These are phyloP conservation scores for Ascobolus immersus DNA, from an alignment of 495 filamentous ascomycete species.

Conservation along the genomic window DNA sequence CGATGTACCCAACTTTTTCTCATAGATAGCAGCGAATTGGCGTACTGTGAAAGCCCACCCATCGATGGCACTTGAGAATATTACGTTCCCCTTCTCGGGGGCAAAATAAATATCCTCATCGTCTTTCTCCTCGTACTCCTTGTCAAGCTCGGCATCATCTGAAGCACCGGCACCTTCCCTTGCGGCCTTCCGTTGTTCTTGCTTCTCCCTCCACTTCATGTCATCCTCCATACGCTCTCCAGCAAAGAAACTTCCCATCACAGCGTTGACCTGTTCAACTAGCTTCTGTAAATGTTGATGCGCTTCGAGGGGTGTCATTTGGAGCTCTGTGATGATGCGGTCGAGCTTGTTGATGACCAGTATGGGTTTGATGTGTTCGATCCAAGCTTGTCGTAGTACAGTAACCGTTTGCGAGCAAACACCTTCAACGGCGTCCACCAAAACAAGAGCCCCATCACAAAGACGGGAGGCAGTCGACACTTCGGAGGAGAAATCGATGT, in stretches of 20 bases:
- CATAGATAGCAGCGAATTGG: conserved; percentile 81
- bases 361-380: conserved; percentile 80
- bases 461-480: conserved; percentile 86
- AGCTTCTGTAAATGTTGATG: conserved; percentile 74
- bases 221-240: conserved; percentile 98
- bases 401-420: conserved; percentile 98
- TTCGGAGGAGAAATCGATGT: conserved; percentile 97
- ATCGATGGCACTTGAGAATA: conserved; percentile 90
- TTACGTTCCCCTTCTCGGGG: conserved; percentile 94
- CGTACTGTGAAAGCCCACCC: conserved; percentile 94
- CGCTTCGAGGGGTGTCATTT: conserved; percentile 73
- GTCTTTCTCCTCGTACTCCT: conserved; percentile 69
- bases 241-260: conserved; percentile 92
- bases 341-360: conserved; percentile 98
- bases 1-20: conserved; percentile 93
- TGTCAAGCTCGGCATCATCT: conserved; percentile 26
- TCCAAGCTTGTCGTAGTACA: conserved; percentile 83
- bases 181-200: conserved; percentile 34
- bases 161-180: conserved; percentile 23
- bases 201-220: conserved; percentile 90
- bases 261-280: conserved; percentile 86
- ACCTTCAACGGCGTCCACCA: conserved; percentile 95
- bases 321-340: conserved; percentile 70
- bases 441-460: conserved; percentile 79
- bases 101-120: conserved; percentile 97